Evolutionary conservation across 257 asterid species (phyloP).

Genomic region (Ilex aquifolium): DNA sequence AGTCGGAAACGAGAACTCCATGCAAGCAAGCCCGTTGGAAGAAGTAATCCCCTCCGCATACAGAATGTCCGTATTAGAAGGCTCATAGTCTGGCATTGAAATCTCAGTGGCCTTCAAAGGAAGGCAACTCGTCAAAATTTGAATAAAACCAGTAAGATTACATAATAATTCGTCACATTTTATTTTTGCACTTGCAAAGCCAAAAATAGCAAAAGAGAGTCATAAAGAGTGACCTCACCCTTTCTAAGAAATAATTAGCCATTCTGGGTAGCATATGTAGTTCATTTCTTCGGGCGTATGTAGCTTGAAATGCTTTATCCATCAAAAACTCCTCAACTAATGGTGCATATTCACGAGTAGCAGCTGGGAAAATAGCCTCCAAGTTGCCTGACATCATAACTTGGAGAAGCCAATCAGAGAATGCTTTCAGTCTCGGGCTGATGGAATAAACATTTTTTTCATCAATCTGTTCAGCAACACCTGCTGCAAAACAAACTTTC

Average conservation of each 20-base stretch:
- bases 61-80: conserved; percentile 80
- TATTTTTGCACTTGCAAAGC: neutral
- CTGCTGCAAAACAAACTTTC: conserved; percentile 31
- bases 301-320: conserved; percentile 67
- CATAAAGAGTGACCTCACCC: conserved; percentile 30
- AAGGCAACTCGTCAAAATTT: conserved; percentile 12
- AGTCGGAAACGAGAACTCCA: conserved; percentile 63
- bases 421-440: conserved; percentile 48
- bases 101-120: conserved; percentile 67
- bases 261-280: conserved; percentile 58
- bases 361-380: conserved; percentile 80
- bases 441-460: conserved; percentile 42
- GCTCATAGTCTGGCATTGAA: conserved; percentile 66
- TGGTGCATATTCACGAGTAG: conserved; percentile 78
- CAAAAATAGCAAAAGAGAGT: neutral
- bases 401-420: conserved; percentile 73
- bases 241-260: conserved; percentile 76
- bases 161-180: no score
- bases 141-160: neutral
- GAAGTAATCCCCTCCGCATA: conserved; percentile 73
- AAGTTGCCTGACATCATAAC: conserved; percentile 63
- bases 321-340: conserved; percentile 70
- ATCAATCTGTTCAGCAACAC: conserved; percentile 31
- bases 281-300: conserved; percentile 67
- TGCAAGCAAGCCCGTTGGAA: conserved; percentile 71